phyloP scores from a whole-genome alignment of 2,329 filamentous ascomycete genomes.

The Elsinoe arachidis region DNA sequence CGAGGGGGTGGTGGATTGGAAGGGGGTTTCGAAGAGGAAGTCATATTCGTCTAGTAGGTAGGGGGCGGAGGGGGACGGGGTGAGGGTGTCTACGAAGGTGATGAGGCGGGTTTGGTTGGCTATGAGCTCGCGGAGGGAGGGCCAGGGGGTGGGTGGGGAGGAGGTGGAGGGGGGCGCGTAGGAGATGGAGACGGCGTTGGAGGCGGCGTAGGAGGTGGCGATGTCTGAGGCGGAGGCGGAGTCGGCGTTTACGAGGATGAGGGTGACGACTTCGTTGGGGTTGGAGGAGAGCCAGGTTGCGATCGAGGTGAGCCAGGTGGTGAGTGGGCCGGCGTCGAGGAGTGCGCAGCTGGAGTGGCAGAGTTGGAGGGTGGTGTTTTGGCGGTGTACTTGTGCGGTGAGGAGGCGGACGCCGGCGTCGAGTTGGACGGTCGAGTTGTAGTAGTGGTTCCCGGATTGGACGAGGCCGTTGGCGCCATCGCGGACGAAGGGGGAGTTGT shows the following conservation, averaged over 20 bases:
- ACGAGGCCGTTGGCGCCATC: constrained; percentile 54
- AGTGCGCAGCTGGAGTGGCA: constrained; percentile 62
- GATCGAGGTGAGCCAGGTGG: constrained; percentile 55
- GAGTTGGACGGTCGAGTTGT: constrained; percentile 58
- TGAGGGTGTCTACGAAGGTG: constrained; percentile 54
- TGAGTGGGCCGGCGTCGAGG: constrained; percentile 59
- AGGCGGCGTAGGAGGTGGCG: constrained; percentile 44
- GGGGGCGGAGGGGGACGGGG: constrained; percentile 32
- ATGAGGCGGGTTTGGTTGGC: constrained; percentile 55
- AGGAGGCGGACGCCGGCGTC: constrained; percentile 63
- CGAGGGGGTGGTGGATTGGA: constrained; percentile 51
- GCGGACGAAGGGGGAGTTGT: constrained; percentile 64
- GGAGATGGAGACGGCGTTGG: constrained; percentile 54
- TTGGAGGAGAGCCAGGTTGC: constrained; percentile 61
- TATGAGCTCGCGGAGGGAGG: constrained; percentile 64
- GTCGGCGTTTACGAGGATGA: constrained; percentile 65
- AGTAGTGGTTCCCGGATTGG: constrained; percentile 63
- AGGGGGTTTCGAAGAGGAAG: constrained; percentile 65
- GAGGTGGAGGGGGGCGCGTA: constrained; percentile 46
- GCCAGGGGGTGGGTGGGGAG: constrained; percentile 48
- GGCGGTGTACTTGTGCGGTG: constrained; percentile 58
- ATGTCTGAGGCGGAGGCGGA: constrained; percentile 48
- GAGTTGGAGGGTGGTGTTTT: constrained; percentile 32
- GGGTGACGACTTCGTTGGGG: constrained; percentile 65
- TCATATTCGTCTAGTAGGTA: constrained; percentile 57